These are phyloP conservation scores for Chaetomium globosum DNA, from an alignment of 2,329 filamentous ascomycete species.

Conservation along the genomic window DNA sequence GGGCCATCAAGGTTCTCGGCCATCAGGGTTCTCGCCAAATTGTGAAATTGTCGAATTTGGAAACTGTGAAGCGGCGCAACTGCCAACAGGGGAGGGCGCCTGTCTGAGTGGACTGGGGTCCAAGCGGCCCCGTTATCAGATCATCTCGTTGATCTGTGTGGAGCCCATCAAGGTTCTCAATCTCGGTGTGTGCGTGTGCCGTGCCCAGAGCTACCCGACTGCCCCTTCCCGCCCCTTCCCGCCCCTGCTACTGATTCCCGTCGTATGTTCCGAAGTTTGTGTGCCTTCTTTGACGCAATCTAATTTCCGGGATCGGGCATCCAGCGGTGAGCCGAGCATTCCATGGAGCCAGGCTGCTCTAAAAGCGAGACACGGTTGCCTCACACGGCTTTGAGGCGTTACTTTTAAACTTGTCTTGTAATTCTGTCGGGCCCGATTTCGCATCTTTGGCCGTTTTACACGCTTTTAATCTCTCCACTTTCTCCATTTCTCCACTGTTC, in stretches of 20 bases:
- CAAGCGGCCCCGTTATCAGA: slow-evolving; percentile 16
- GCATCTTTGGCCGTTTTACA: not conserved
- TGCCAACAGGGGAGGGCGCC: not conserved
- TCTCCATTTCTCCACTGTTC: not conserved
- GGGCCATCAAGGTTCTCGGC: slow-evolving; percentile 25
- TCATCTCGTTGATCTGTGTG: slow-evolving; percentile 15
- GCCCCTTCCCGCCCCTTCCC: slow-evolving; percentile 6
- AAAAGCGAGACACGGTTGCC: slow-evolving; percentile 13
- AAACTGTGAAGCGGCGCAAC: slow-evolving; percentile 5
- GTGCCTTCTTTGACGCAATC: slow-evolving; percentile 3
- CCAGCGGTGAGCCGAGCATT: slow-evolving; percentile 6
- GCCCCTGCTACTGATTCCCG: not conserved
- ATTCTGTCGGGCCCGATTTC: not conserved
- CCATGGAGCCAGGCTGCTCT: not conserved
- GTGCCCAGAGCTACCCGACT: not conserved
- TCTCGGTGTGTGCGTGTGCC: not conserved
- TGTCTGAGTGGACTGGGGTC: not conserved
- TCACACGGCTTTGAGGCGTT: not conserved
- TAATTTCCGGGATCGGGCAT: slow-evolving; percentile 10
- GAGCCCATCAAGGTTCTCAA: slow-evolving; percentile 32
- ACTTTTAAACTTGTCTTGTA: not conserved
- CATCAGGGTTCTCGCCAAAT: slow-evolving; percentile 32
- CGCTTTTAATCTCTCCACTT: not conserved
- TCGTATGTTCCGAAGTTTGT: not conserved
- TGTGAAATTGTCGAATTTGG: slow-evolving; percentile 1